Evolutionary conservation across 228 moss, liverwort and hornwort species (phyloP), one percentile per base, ranked within the genome.

Genomic region (Sphagnum magellanicum): DNA sequence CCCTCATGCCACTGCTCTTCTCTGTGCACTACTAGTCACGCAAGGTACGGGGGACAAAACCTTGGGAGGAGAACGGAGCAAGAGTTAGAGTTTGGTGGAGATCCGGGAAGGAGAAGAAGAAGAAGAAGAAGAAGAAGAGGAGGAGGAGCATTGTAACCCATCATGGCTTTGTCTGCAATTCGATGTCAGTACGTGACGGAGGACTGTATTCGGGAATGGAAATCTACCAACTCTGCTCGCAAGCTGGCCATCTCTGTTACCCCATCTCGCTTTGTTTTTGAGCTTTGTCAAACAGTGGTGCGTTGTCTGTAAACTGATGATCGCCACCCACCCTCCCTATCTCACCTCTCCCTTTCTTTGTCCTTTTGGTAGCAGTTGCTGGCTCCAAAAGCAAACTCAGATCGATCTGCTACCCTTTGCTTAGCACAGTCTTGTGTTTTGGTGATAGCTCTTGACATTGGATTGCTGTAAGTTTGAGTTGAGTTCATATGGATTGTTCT

Each of bases 281-380:
- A 93, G 82, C 91, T 97, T 53, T 97, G 89, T 73, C 93, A 91
- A 82, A 97, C 83, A 62, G 79, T 97, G 93, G 93, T 97, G 74
- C 79, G 91, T 49, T 69, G 55, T 55, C 50, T 53, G 50, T 59
- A 17, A 64, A 11, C 63, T 64, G 63, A 59, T 59, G 59, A 11
- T 59, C 12, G 15, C 12, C 11, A 15, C 59, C 15, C 15, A 1
- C 11, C 59, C 15, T 59, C 15, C 59, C 15, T 15, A 11, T 15
- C 59, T 59, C 1, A 11, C 11, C 11, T 59, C 3, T 59, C 15
- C 59, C 12, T 11, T 1, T 11, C 59, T 15, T 11, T 11, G 15
- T 59, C 3, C 4, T 59, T 59, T 59, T 11, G 11, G 12, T 11
- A 11, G 59, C 15, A 59, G 11, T 15, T 59, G 11, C 11, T 15